Conservation (phyloP, 306 rosid genomes). For the Castanospermum australe region DNA sequence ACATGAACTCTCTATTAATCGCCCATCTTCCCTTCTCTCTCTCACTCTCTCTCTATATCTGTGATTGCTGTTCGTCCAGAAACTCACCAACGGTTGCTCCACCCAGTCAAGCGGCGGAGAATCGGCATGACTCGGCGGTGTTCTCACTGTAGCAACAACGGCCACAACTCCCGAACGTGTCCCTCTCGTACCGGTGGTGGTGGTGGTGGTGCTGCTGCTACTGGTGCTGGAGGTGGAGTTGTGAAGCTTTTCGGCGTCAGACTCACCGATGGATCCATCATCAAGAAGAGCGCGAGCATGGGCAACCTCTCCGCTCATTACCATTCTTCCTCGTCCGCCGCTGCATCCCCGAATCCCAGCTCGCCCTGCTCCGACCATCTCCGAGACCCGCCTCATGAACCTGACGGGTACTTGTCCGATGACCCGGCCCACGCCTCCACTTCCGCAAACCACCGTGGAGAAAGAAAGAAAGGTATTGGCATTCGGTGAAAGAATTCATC, state of each 20-base stretch:
- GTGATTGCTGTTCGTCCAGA: background rate
- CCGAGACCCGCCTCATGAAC: slow-evolving; percentile 47
- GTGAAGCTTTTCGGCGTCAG: slow-evolving; percentile 87
- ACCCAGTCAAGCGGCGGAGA: slow-evolving; percentile 39
- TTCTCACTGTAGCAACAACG: slow-evolving; percentile 98
- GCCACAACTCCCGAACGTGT: slow-evolving; percentile 97
- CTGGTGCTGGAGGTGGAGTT: slow-evolving; percentile 40
- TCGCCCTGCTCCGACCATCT: slow-evolving; percentile 76
- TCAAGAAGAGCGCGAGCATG: slow-evolving; percentile 97
- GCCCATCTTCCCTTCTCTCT: background rate
- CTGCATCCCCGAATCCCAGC: slow-evolving; percentile 60
- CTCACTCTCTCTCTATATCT: background rate
- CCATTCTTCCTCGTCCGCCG: slow-evolving; percentile 65
- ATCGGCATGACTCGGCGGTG: slow-evolving; percentile 91
- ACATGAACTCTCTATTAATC: slow-evolving; percentile 34
- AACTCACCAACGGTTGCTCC: too few relatives aligned
- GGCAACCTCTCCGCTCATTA: slow-evolving; percentile 74
- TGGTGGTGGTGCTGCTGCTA: too few relatives aligned
- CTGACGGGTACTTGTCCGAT: slow-evolving; percentile 79
- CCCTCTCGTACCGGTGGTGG: slow-evolving; percentile 55
- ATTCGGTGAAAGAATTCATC: too few relatives aligned
- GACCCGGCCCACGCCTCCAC: slow-evolving; percentile 72
- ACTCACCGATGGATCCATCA: slow-evolving; percentile 87
- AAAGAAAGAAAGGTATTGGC: slow-evolving; percentile 91
- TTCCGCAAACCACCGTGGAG: slow-evolving; percentile 67